Evolutionary conservation across 176 grass and related monocot genomes (phyloP).

Genomic region (Eremochloa ophiuroides): DNA sequence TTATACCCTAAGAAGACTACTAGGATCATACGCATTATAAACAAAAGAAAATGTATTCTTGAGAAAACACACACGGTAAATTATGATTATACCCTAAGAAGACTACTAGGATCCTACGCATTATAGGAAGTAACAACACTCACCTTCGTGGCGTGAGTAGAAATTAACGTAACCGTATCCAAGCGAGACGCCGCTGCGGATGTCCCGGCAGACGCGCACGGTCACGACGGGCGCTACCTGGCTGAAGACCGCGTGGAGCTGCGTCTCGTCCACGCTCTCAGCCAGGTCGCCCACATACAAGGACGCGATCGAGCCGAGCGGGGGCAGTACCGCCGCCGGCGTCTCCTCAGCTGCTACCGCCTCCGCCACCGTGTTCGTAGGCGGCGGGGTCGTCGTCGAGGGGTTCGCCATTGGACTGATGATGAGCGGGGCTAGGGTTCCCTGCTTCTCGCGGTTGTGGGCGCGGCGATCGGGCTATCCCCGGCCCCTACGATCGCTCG

Average conservation of each 20-base stretch:
- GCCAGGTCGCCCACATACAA: conserved; percentile 41
- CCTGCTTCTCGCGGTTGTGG: background rate
- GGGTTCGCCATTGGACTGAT: background rate
- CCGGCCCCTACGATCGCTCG: background rate
- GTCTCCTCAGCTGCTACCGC: background rate
- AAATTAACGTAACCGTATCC: conserved; percentile 46
- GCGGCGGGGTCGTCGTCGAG: background rate
- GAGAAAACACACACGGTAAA: background rate
- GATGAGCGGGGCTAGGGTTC: background rate
- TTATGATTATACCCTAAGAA: background rate
- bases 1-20: too few species aligned
- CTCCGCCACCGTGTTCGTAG: background rate
- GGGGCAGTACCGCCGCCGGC: background rate
- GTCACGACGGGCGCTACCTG: conserved; percentile 11
- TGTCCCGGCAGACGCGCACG: conserved; percentile 35
- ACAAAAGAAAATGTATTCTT: background rate
- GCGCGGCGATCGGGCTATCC: background rate
- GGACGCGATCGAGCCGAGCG: background rate
- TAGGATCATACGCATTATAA: background rate
- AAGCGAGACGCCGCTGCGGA: background rate
- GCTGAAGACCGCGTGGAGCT: conserved; percentile 19
- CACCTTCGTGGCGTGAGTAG: conserved; percentile 26
- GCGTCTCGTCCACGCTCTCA: background rate
- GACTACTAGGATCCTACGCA: background rate
- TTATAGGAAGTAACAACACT: background rate